These are phyloP conservation scores for Fagopyrum homotropicum DNA, from an alignment of 148 eudicot species.

Conservation along the genomic window DNA sequence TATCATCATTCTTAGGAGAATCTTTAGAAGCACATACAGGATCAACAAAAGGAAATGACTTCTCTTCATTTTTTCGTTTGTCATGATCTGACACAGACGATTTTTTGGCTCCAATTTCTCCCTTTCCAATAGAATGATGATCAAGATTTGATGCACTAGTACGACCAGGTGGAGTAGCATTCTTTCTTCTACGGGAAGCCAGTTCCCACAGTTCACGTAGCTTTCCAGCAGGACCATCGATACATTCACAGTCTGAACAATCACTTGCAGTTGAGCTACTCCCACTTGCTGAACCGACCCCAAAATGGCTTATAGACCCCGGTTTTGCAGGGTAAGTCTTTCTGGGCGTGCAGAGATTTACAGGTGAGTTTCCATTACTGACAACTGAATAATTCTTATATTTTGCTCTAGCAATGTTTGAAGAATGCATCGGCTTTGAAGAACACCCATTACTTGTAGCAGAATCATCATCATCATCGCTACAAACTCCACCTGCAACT, in stretches of 20 bases:
- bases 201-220: constrained; percentile 64
- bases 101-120: constrained; percentile 13
- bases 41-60: background rate
- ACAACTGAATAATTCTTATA: background rate
- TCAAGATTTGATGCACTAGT: constrained; percentile 12
- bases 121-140: constrained; percentile 19
- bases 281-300: constrained; percentile 37
- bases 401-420: background rate
- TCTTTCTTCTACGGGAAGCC: constrained; percentile 40
- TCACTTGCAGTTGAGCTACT: constrained; percentile 47
- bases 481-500: constrained; percentile 13
- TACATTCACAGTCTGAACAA: constrained; percentile 50
- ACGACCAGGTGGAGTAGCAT: background rate
- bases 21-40: background rate
- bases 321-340: constrained; percentile 67
- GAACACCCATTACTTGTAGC: constrained; percentile 24
- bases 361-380: background rate
- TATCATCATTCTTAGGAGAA: constrained; percentile 8
- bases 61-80: constrained; percentile 4
- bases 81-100: constrained; percentile 12
- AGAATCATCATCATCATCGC: constrained; percentile 17
- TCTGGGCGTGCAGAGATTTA: constrained; percentile 35
- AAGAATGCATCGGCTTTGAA: constrained; percentile 35
- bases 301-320: constrained; percentile 35
- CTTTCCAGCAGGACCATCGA: constrained; percentile 57